These are phyloP conservation scores for Zancudomyces culisetae DNA, from an alignment of 371 early-diverging fungal species.

Conservation along the genomic window DNA sequence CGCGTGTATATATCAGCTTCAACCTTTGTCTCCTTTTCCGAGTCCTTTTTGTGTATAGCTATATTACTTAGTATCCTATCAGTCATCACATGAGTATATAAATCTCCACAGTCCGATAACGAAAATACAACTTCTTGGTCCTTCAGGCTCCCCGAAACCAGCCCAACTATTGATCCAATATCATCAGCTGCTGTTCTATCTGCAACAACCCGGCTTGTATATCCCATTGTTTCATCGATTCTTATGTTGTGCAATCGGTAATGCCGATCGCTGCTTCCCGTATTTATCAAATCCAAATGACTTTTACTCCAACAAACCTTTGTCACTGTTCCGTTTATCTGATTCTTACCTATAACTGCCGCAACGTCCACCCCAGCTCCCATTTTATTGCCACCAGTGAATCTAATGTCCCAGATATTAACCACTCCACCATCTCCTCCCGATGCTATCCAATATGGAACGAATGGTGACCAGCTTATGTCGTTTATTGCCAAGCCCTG, in stretches of 20 bases:
- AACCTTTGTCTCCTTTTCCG: conserved; percentile 2
- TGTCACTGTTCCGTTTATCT: conserved; percentile 12
- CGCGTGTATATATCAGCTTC: conserved; percentile 15
- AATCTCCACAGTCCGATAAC: conserved; percentile 22
- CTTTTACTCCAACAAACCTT: conserved; percentile 23
- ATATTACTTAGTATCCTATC: conserved; percentile 5
- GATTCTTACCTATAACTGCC: conserved; percentile 12
- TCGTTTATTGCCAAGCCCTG: conserved; percentile 24
- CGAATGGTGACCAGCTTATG: conserved; percentile 46
- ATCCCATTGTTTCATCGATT: conserved; percentile 2
- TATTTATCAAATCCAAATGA: conserved; percentile 19
- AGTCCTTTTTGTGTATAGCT: conserved; percentile 6
- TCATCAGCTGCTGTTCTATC: conserved; percentile 20
- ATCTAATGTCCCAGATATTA: conserved; percentile 60
- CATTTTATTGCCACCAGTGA: conserved; percentile 6
- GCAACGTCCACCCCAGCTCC: too few species aligned
- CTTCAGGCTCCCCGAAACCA: conserved; percentile 11
- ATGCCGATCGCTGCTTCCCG: conserved; percentile 18
- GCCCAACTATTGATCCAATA: conserved; percentile 19
- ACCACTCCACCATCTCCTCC: conserved; percentile 42
- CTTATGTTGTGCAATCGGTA: conserved; percentile 22
- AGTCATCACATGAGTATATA: conserved; percentile 18
- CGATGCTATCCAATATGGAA: conserved; percentile 64
- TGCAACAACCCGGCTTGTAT: conserved; percentile 6
- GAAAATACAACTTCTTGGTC: conserved; percentile 9